Base-by-base conservation (phyloP, 768 basidiomycete genomes). In the Boletales sp. region DNA sequence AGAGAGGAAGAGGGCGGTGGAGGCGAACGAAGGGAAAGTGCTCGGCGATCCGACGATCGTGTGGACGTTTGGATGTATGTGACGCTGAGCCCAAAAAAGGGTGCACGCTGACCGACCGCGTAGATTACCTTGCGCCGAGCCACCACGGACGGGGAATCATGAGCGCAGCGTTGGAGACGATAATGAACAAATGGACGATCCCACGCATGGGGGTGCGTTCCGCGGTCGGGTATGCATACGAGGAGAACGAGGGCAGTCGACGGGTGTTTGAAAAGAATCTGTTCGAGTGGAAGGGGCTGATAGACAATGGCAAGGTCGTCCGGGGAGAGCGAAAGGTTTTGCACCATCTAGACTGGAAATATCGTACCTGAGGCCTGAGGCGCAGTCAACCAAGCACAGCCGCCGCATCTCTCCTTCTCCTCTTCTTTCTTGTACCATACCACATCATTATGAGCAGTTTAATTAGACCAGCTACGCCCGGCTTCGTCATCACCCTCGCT, bases 381-480 rank as follows among this genome's bases (percentile, higher is more conserved):
- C 58, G 57, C 52, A 59, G 61, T 61, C 63, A 57, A 19, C 15
- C 1, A 1, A 7, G 25, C 25, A 28, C 25, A 28, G 25, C 25
- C 25, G 25, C 25, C 25, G 25, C 25, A 28, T 28, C 25, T 6
- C 7, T 3, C 25, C 4, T 28, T 28, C 25, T 49, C 50, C 44
- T 50, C 45, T 50, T 28, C n/a, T 18, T 21, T 18, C 21, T 15
- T 33, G 42, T 9, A 14, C 32, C 30, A 41, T n/a, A n/a, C n/a
- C n/a, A n/a, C n/a, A n/a, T 33, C 41, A 56, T 42, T 44, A 87
- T 87, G 87, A 73, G 80, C 56, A 71, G 78, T 53, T 59, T 73
- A 59, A 76, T 93, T 54, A 84, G 87, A 39, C 90, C 89, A 50
- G 94, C 93, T 8, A 95, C 91, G 1, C 92, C 94, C 32, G 94